Percentiles rank a stretch among this genome's conserved stretches.
Evolutionary conservation across 108 stramenopile genomes (phyloP).

Genomic region (Skeletonema grethae): DNA sequence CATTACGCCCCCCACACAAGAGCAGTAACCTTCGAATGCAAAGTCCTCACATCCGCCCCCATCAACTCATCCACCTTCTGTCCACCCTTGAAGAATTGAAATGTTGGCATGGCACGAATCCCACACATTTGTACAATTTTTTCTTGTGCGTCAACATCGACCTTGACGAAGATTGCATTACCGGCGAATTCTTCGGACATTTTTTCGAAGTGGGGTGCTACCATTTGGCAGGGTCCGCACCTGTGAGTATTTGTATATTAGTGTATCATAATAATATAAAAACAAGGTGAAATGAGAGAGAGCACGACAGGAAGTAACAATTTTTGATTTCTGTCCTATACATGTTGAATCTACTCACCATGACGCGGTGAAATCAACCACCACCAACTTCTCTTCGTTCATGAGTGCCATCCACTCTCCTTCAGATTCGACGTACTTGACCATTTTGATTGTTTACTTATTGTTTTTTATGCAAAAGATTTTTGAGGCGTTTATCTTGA

Average conservation of each 20-base stretch:
- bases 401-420: slow-evolving; percentile 61
- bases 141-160: slow-evolving; percentile 86
- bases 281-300: not conserved
- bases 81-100: slow-evolving; percentile 84
- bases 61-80: slow-evolving; percentile 71
- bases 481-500: too few species aligned
- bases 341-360: slow-evolving; percentile 63
- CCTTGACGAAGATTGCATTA: slow-evolving; percentile 79
- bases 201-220: slow-evolving; percentile 80
- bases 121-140: slow-evolving; percentile 67
- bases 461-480: too few species aligned
- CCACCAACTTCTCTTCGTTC: slow-evolving; percentile 80
- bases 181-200: slow-evolving; percentile 62
- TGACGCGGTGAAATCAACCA: slow-evolving; percentile 84
- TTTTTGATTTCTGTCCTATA: too few species aligned
- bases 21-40: slow-evolving; percentile 35
- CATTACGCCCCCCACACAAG: too few species aligned
- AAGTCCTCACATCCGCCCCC: slow-evolving; percentile 64
- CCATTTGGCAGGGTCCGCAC: slow-evolving; percentile 83
- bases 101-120: slow-evolving; percentile 91
- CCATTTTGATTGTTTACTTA: slow-evolving; percentile 29
- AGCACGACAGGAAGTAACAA: slow-evolving; percentile 1
- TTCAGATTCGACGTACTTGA: slow-evolving; percentile 52
- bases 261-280: too few species aligned
- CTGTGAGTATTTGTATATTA: slow-evolving; percentile 6